These are phyloP conservation scores for Tricholoma saponaceum DNA, from an alignment of 768 basidiomycete genomes.

Conservation along the genomic window DNA sequence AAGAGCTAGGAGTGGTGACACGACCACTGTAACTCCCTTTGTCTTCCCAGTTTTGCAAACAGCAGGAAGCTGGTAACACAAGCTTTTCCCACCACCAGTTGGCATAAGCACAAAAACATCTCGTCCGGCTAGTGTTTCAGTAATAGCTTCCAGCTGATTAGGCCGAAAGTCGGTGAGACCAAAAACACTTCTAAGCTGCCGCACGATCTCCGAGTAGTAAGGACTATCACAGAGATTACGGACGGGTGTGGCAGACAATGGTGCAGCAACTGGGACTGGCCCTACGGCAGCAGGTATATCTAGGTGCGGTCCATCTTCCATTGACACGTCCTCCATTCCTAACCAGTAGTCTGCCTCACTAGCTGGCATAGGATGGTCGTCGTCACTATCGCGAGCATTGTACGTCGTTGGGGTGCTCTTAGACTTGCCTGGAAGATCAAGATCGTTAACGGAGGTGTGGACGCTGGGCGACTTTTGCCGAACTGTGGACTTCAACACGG, in stretches of 20 bases:
- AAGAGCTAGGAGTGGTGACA: conserved; percentile 84
- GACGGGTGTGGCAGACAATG: conserved; percentile 12
- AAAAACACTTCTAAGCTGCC: conserved; percentile 57
- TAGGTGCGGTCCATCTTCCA: conserved; percentile 21
- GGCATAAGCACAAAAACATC: conserved; percentile 97
- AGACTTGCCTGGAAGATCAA: background rate
- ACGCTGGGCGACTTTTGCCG: background rate
- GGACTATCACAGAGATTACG: conserved; percentile 11
- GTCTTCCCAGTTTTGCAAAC: conserved; percentile 70
- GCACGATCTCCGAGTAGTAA: conserved; percentile 48
- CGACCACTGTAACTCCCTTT: conserved; percentile 81
- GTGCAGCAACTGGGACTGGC: conserved; percentile 9
- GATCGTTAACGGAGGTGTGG: background rate
- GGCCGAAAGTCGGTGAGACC: conserved; percentile 62
- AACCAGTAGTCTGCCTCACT: conserved; percentile 50
- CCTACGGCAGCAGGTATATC: conserved; percentile 14
- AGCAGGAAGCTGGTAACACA: conserved; percentile 90
- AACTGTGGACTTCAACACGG: background rate
- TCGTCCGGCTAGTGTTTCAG: conserved; percentile 68
- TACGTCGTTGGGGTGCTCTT: background rate
- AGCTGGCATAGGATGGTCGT: conserved; percentile 23
- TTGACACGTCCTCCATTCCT: conserved; percentile 36
- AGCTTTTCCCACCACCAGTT: conserved; percentile 89
- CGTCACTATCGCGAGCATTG: conserved; percentile 4
- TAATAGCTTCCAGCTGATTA: conserved; percentile 87